phyloP scores from a whole-genome alignment of 208 protist species.

The Crithidia fasciculata region DNA sequence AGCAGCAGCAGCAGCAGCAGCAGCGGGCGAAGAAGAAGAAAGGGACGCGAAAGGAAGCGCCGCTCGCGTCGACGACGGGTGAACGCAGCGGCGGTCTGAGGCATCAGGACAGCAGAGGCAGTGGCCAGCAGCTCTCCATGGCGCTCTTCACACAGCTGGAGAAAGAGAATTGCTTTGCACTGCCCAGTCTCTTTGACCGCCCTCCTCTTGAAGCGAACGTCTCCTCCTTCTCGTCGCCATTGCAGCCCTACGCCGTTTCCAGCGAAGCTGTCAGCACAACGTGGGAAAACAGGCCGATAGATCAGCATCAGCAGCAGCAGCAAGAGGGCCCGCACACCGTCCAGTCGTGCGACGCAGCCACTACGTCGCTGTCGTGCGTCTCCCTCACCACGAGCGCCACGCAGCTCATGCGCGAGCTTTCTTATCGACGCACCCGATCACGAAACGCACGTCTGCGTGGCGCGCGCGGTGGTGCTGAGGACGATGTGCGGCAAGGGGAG shows the following conservation, averaged over 20 bases:
- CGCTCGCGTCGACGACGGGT: neutral
- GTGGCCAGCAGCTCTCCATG: neutral
- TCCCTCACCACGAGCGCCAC: constrained; percentile 31
- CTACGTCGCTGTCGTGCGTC: neutral
- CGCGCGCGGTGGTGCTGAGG: neutral
- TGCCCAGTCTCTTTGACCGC: neutral
- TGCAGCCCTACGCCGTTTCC: neutral
- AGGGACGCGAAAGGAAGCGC: neutral
- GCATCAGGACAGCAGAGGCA: neutral
- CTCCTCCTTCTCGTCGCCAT: neutral
- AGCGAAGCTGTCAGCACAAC: neutral
- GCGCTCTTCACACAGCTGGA: constrained; percentile 4
- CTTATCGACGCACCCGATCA: constrained; percentile 19
- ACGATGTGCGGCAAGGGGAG: neutral
- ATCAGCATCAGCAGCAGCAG: neutral
- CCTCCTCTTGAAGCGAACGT: neutral
- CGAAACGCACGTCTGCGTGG: neutral
- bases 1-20: neutral
- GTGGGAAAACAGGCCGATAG: neutral
- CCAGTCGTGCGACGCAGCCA: neutral
- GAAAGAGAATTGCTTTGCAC: neutral
- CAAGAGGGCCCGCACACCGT: neutral
- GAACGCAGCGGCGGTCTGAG: neutral
- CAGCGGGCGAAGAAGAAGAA: neutral
- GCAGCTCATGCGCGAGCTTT: constrained; percentile 30